phyloP scores from a whole-genome alignment of 345 rosid species.

The Mercurialis annua region DNA sequence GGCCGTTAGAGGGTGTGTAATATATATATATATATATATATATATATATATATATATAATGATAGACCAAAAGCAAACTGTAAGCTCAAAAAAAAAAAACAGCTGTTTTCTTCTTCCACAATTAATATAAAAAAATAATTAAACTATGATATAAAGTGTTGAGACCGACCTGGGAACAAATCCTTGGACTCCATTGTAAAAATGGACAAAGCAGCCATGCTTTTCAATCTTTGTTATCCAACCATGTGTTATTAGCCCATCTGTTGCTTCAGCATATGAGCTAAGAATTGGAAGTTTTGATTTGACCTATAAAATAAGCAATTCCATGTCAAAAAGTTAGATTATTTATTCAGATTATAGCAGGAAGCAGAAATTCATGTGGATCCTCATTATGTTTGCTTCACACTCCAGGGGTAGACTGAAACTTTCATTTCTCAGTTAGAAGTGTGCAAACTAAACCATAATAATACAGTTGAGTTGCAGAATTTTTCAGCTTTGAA shows the following conservation, averaged over 20 bases:
- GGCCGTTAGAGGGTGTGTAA: too few species aligned
- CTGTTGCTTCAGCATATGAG: conserved; percentile 80
- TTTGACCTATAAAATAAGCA: conserved; percentile 62
- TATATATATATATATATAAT: too few species aligned
- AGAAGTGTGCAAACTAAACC: background rate
- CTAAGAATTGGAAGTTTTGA: conserved; percentile 80
- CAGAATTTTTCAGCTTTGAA: background rate
- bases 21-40: too few species aligned
- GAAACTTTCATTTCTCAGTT: background rate
- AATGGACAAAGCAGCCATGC: conserved; percentile 91
- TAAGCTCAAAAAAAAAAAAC: too few species aligned
- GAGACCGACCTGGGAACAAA: conserved; percentile 72
- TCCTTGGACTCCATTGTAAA: conserved; percentile 97
- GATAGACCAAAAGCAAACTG: too few species aligned
- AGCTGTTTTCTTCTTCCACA: too few species aligned
- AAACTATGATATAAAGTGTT: background rate
- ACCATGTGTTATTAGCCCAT: conserved; percentile 82
- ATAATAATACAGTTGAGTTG: background rate
- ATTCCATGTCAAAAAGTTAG: conserved; percentile 2
- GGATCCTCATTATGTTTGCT: background rate
- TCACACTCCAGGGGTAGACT: background rate
- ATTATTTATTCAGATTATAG: background rate
- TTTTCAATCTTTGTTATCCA: conserved; percentile 96
- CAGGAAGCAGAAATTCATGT: background rate
- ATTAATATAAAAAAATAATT: too few species aligned